Evolutionary conservation across 495 filamentous ascomycete genomes (phyloP), one percentile per base, ranked within the genome.

Genomic region (Xylaria acuta): DNA sequence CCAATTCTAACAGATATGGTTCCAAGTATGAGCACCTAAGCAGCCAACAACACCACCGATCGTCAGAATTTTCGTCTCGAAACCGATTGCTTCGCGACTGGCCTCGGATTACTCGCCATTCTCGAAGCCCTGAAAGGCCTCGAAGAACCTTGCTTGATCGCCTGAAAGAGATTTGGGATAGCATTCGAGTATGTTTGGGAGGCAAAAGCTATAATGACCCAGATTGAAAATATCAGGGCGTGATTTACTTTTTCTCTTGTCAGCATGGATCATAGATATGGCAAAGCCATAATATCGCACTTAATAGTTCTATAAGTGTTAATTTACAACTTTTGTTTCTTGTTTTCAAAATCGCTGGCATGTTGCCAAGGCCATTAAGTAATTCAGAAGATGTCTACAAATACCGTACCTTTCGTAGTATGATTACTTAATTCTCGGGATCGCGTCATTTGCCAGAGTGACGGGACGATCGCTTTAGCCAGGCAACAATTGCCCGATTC

Each of bases 401-500:
- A 49, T 49, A 49, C 20, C n/a, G 6, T 32, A 12, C 14, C 53
- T 56, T 25, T 66, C 64, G 2, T 53, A 64, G n/a, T 5, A 27
- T 8, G 11, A 67, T 54, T 54, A 40, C 47, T 38, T 68, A 45
- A 58, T 68, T 56, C 25, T 5, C 43, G 2, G 16, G 27, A 49
- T 66, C 64, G 32, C 45, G 32, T 51, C 41, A 47, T 49, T 36
- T 14, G 40, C 36, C 25, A 16, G 12, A 47, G 25, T 34, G 18
- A 34, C 25, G 64, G 43, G 38, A 41, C 14, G 25, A 66, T 36
- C 5, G 64, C 27, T 51, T 65, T 65, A 51, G 30, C 64, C 45
- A 66, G 64, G 45, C n/a, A 66, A 47, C 32, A 68, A 68, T 41
- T 67, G 12, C 49, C 66, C 66, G 9, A 36, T 34, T 12, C 12